These are phyloP conservation scores for Boletus coccyginus DNA, from an alignment of 768 basidiomycete species.

Conservation along the genomic window DNA sequence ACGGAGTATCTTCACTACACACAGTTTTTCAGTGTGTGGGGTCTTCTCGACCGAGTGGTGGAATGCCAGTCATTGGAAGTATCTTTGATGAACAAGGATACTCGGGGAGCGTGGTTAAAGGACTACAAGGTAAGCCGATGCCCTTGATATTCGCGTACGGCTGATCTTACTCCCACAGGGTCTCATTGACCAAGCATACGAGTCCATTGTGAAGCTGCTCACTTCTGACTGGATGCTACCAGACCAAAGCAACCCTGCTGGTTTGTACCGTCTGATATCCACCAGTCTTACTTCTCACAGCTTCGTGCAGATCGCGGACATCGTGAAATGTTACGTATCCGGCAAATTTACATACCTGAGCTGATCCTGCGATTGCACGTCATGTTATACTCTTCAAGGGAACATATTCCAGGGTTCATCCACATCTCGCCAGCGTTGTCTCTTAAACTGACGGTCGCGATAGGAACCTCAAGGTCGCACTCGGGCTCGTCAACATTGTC, in stretches of 20 bases:
- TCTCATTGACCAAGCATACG: conserved; percentile 61
- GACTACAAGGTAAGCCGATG: conserved; percentile 53
- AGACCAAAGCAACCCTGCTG: conserved; percentile 43
- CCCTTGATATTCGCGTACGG: not conserved
- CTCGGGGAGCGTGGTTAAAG: conserved; percentile 55
- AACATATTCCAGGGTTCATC: conserved; percentile 63
- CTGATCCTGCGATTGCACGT: conserved; percentile 83
- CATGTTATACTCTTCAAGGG: conserved; percentile 61
- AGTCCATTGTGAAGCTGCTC: conserved; percentile 65
- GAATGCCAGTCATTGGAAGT: conserved; percentile 59
- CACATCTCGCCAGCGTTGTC: not conserved
- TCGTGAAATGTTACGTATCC: conserved; percentile 73
- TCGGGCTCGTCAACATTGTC: conserved; percentile 79
- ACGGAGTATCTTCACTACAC: conserved; percentile 78
- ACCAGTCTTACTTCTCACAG: not conserved
- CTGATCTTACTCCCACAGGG: conserved; percentile 33
- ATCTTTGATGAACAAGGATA: conserved; percentile 57
- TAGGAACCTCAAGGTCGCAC: conserved; percentile 73
- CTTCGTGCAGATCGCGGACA: conserved; percentile 52
- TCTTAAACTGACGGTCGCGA: not conserved
- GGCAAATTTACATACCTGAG: conserved; percentile 88
- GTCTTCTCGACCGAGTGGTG: conserved; percentile 56
- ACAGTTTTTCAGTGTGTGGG: conserved; percentile 78
- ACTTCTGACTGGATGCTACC: conserved; percentile 75
- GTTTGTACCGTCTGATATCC: conserved; percentile 22